Conservation (phyloP, 2,329 filamentous ascomycete species). For the Talaromyces verruculosus region DNA sequence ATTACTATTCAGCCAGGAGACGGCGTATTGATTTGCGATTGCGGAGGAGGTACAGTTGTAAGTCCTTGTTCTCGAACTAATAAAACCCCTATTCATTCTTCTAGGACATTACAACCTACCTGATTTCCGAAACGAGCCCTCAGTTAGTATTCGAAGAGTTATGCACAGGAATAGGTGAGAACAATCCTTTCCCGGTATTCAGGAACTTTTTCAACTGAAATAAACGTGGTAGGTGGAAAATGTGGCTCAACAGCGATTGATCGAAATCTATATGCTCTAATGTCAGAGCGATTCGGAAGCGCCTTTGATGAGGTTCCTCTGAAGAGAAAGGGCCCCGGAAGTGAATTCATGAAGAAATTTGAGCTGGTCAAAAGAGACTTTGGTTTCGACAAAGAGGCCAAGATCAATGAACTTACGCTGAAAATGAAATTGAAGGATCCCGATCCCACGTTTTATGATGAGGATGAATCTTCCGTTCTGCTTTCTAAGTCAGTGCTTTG, state of each 20-base stretch:
- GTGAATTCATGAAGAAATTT: slow-evolving; percentile 37
- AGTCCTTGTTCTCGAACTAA: background rate
- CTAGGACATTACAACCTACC: slow-evolving; percentile 29
- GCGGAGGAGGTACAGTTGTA: slow-evolving; percentile 31
- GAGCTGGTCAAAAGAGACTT: slow-evolving; percentile 35
- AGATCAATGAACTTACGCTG: slow-evolving; percentile 24
- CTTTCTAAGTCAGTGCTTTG: background rate
- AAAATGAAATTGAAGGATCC: slow-evolving; percentile 22
- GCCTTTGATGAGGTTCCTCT: slow-evolving; percentile 29
- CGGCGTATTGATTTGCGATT: slow-evolving; percentile 29
- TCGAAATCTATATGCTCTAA: slow-evolving; percentile 32
- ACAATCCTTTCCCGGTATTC: background rate
- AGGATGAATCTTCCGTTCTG: background rate
- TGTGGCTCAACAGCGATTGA: slow-evolving; percentile 37
- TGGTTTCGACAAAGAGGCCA: slow-evolving; percentile 21
- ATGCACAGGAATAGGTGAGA: slow-evolving; percentile 12
- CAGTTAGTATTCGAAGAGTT: slow-evolving; percentile 23
- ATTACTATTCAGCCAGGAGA: slow-evolving; percentile 20
- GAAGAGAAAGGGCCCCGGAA: slow-evolving; percentile 31
- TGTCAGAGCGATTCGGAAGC: slow-evolving; percentile 31
- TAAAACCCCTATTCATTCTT: background rate
- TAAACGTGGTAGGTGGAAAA: slow-evolving; percentile 30
- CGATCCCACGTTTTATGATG: background rate
- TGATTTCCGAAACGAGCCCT: slow-evolving; percentile 20
- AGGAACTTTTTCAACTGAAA: slow-evolving; percentile 2